Base-by-base conservation (phyloP, 2,329 filamentous ascomycete genomes). In the Phaeomoniella chlamydospora region DNA sequence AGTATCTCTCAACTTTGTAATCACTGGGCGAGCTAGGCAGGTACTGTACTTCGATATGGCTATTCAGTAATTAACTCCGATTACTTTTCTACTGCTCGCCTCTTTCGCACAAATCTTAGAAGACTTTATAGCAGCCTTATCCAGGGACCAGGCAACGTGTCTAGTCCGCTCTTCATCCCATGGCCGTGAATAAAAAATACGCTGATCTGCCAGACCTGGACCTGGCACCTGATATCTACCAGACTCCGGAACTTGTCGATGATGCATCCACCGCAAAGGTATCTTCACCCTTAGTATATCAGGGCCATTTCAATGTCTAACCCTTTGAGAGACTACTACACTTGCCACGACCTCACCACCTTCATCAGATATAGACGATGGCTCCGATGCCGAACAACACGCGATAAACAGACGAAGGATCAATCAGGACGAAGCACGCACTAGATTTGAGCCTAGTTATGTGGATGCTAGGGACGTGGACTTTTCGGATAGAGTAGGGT, bases 211-310 rank as follows among this genome's bases (percentile, higher is more conserved):
- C 82, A 39, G 83, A 88, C 55, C 61, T 90, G 56, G 83, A 94
- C 61, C 81, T 80, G 37, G 86, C 87, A 17, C 87, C 87, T 45
- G 90, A 96, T 53, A 84, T 94, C 50, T 96, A 94, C 66, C 88
- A 96, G 61, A 96, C 90, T 12, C 87, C 88, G 45, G 87, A 93
- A 38, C 66, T 94, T 45, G 88, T 81, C 38, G 85, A 94, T 52
- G 87, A 93, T 57, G 81, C 76, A 43, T 93, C 86, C 15, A 94
- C 86, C 33, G 64, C 86, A 39, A 82, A 78, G 38, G 83, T 88
- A 64, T 58, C 72, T 57, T 30, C 39, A 37, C n/a, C n/a, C n/a
- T n/a, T n/a, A 33, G 16, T 13, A 14, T n/a, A 36, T n/a, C 32
- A 26, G 26, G 17, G 14, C 5, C 13, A 33, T 22, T 22, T 35